A percentile compares a stretch with the other conserved stretches of the same genome.
Evolutionary conservation across 2,329 filamentous ascomycete species (phyloP).

Genomic region (Stagonosporopsis rhizophila): DNA sequence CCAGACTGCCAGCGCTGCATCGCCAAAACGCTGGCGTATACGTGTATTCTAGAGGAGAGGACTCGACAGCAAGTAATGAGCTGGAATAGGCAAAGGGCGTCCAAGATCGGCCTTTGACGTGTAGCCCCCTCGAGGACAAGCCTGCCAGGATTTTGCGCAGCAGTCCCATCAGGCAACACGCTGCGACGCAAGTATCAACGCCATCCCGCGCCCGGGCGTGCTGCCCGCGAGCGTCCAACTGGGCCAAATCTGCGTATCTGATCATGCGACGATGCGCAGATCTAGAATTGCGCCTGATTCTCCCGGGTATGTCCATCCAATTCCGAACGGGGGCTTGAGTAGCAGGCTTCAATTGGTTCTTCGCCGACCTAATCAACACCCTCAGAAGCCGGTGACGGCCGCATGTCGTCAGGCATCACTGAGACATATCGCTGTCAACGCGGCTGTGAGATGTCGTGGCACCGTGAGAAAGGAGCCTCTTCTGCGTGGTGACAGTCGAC

Average conservation of each 20-base stretch:
- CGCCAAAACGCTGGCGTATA: background rate
- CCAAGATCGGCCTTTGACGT: background rate
- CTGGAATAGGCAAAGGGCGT: background rate
- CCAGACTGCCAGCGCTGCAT: background rate
- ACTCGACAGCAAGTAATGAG: background rate
- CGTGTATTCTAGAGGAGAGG: background rate
- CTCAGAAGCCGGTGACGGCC: background rate
- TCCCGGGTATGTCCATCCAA: background rate
- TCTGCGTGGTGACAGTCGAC: background rate
- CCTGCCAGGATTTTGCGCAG: background rate
- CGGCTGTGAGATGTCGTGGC: background rate
- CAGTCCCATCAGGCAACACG: background rate
- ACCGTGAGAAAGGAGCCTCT: background rate
- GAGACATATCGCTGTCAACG: background rate
- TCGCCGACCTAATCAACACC: background rate
- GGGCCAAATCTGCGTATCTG: background rate
- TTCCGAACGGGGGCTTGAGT: background rate
- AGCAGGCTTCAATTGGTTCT: background rate
- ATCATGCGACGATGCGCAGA: background rate
- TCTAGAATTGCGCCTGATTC: background rate
- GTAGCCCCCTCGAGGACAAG: background rate
- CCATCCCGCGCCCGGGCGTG: background rate
- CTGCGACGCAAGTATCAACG: background rate
- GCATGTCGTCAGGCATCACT: background rate
- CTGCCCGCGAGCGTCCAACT: background rate